Base-by-base conservation (phyloP, 148 eudicot genomes). In the Chenopodium formosanum region DNA sequence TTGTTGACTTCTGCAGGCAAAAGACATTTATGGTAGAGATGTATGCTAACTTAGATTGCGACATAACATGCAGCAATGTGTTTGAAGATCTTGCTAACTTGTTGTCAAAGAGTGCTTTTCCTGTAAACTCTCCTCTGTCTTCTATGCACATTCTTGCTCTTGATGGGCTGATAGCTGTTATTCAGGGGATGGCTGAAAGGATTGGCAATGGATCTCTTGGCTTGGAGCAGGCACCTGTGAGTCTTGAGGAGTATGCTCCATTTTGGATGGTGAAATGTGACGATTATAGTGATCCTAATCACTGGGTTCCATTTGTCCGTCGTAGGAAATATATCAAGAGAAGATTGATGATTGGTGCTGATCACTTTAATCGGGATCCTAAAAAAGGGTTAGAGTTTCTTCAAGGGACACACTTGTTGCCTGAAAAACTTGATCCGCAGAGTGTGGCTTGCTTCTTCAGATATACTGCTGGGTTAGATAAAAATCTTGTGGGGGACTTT, bases 391-490 rank as follows among this genome's bases (percentile, higher is more conserved):
- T 95, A 44, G 97, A 95, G 84, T 93, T 91, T 85, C 95, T 95
- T 69, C 97, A 95, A 89, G 94, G 92, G 70, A 86, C 91, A 52
- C 93, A 90, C 81, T 83, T 95, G 47, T 83, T 95, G 87, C 97
- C 99, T 52, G 93, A 94, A 50, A 90, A 91, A 82, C 94, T 92
- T 76, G 99, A 95, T 56, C 91, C 94, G 46, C 91, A 84, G 81
- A 95, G 95, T 78, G 99, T 95, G 80, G 99, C 99, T 81, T 92
- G 92, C 88, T 94, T 95, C 86, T 92, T 95, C 82, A 88, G 99
- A 82, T 95, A 91, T 78, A 90, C 97, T 10, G 89, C 91, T 80
- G 99, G 99, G 52, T 86, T 95, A 73, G 99, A 95, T 89, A 95
- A 95, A 85, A 92, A 87, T 90, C 93, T 93, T 72, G 89, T 95